Base-by-base conservation (phyloP, 2,329 filamentous ascomycete species). In the Aquanectria penicillioides region DNA sequence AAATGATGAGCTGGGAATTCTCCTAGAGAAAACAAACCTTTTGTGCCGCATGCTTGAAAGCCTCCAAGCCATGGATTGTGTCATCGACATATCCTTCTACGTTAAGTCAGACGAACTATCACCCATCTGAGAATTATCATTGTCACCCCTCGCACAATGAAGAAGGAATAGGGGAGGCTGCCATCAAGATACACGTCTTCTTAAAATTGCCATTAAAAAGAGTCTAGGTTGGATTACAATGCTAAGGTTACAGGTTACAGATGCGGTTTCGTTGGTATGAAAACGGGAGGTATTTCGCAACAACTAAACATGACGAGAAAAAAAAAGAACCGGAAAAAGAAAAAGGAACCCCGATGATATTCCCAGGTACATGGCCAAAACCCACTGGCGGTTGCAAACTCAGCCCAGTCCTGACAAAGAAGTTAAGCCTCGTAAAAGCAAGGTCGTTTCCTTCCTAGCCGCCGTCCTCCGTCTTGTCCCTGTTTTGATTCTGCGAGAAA, bases 181-280 rank as follows among this genome's bases (percentile, higher is more conserved):
- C n/a, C n/a, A n/a, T n/a, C n/a, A n/a, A n/a, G n/a, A n/a, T n/a
- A n/a, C n/a, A n/a, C n/a, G n/a, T n/a, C n/a, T n/a, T n/a, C n/a
- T n/a, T n/a, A n/a, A n/a, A n/a, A 20, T 2, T 6, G 34, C 17
- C 12, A 23, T 46, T 46, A 15, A 46, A 55, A 15, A 25, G 43
- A 23, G 33, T 49, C 34, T 33, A 49, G 44, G 44, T 57, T 36
- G 26, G 9, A 57, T 67, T 64, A 67, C 64, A 65, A 68, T 49
- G 26, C 55, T 62, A 68, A 51, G 48, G 58, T 38, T 67, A 59
- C 50, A 51, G 23, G 13, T n/a, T 63, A 54, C 46, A 55, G 36
- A 20, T 44, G 61, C 22, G 15, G 23, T 28, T 44, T 43, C 18
- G n/a, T n/a, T n/a, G 17, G 31, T 40, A 44, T 57, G 23, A 46